Percentiles rank a stretch among this genome's conserved stretches.
phyloP scores from a whole-genome alignment of 768 basidiomycete genomes.

The Astraeus odoratus region DNA sequence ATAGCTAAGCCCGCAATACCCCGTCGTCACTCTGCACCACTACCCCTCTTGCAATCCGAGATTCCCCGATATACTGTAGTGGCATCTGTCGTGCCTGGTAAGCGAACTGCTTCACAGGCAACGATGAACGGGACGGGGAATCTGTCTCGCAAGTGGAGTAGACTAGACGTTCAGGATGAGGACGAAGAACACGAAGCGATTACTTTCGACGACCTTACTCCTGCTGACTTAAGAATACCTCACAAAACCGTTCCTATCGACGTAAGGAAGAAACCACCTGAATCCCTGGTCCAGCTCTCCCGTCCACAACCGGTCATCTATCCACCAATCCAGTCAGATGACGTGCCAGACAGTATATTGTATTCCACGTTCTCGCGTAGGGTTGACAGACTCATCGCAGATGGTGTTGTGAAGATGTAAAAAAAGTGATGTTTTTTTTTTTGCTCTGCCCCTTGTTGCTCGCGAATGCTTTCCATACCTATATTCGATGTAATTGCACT shows the following conservation, averaged over 20 bases:
- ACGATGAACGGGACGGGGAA: slow-evolving; percentile 10
- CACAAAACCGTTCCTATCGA: slow-evolving; percentile 6
- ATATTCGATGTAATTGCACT: neutral
- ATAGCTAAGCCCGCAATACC: slow-evolving; percentile 16
- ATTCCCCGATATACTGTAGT: slow-evolving; percentile 1
- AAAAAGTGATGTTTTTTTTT: slow-evolving; percentile 1
- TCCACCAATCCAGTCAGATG: slow-evolving; percentile 11
- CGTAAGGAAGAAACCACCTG: slow-evolving; percentile 7
- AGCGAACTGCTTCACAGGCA: slow-evolving; percentile 4
- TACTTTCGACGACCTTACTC: slow-evolving; percentile 19
- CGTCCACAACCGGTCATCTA: slow-evolving; percentile 15
- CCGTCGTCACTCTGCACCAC: slow-evolving; percentile 10
- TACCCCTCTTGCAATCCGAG: slow-evolving; percentile 9
- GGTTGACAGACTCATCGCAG: slow-evolving; percentile 16
- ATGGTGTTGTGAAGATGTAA: slow-evolving; percentile 10
- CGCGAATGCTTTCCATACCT: neutral
- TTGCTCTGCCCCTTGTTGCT: neutral
- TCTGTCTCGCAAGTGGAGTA: slow-evolving; percentile 27
- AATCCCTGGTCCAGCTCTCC: slow-evolving; percentile 11
- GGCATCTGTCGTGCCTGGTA: slow-evolving; percentile 8
- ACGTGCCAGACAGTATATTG: slow-evolving; percentile 14
- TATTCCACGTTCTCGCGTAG: slow-evolving; percentile 17
- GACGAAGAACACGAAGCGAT: slow-evolving; percentile 12
- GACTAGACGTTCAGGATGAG: slow-evolving; percentile 19
- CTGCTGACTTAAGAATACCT: neutral